phyloP scores from a whole-genome alignment of 2,329 filamentous ascomycete species.

The Berkeleyomyces rouxiae region DNA sequence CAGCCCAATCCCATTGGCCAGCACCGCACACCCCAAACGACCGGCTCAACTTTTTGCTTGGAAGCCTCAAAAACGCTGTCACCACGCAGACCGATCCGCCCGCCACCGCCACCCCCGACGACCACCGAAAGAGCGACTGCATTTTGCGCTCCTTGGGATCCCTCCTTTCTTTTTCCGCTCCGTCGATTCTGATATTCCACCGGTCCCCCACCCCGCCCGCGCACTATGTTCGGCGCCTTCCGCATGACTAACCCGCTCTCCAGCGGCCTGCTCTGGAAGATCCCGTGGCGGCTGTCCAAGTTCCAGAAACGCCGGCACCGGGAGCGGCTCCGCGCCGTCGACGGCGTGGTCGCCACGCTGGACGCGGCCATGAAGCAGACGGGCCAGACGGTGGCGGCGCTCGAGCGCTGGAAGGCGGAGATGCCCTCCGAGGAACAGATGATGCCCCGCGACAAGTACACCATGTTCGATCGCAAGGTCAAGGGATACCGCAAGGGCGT shows the following conservation, averaged over 20 bases:
- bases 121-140: conserved; percentile 8
- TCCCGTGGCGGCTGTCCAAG: conserved; percentile 83
- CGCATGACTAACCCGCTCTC: conserved; percentile 60
- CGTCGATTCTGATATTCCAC: not conserved
- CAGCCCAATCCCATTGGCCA: not conserved
- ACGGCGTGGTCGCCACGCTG: conserved; percentile 70
- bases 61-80: not conserved
- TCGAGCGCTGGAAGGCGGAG: conserved; percentile 83
- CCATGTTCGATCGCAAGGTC: conserved; percentile 89
- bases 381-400: conserved; percentile 54
- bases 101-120: not conserved
- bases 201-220: not conserved
- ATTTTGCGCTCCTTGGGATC: not conserved
- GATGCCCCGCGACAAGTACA: conserved; percentile 94
- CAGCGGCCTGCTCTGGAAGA: conserved; percentile 86
- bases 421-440: conserved; percentile 96
- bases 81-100: not conserved
- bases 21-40: not conserved
- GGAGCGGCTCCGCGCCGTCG: conserved; percentile 66
- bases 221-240: conserved; percentile 65
- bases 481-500: conserved; percentile 94
- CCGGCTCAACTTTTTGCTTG: conserved; percentile 2
- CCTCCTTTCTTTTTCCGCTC: not conserved
- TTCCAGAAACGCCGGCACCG: conserved; percentile 84
- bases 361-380: conserved; percentile 61